phyloP scores from a whole-genome alignment of 2,329 filamentous ascomycete species.

The Orbilia blumenaviensis region DNA sequence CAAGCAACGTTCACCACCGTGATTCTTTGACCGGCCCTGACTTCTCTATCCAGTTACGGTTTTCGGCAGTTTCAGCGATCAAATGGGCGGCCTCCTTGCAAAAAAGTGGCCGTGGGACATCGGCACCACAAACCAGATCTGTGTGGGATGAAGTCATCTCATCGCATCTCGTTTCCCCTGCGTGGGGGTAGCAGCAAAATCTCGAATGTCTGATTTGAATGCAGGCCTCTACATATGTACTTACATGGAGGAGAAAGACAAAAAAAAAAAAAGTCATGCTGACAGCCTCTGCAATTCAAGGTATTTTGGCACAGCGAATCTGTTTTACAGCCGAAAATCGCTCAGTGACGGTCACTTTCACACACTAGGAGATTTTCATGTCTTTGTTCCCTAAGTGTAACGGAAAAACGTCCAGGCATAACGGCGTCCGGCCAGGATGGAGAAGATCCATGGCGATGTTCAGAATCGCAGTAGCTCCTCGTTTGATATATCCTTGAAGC shows the following conservation, averaged over 20 bases:
- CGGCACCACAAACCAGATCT: conserved; percentile 43
- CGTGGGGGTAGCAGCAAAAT: conserved; percentile 20
- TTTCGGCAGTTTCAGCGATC: conserved; percentile 49
- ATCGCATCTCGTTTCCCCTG: conserved; percentile 43
- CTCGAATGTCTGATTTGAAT: conserved; percentile 12
- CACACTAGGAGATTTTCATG: conserved; percentile 18
- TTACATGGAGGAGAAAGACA: no score
- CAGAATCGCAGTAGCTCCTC: conserved; percentile 17
- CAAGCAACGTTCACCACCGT: conserved; percentile 13
- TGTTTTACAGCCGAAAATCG: conserved; percentile 41
- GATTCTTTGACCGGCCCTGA: conserved; percentile 27
- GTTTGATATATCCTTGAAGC: conserved; percentile 48
- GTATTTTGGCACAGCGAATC: conserved; percentile 5
- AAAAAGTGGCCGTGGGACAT: conserved; percentile 45
- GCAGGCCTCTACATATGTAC: background rate
- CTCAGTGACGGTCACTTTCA: conserved; percentile 37
- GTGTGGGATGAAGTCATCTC: conserved; percentile 53
- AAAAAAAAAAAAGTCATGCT: background rate
- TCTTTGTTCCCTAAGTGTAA: conserved; percentile 11
- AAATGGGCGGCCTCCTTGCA: conserved; percentile 26
- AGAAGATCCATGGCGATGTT: conserved; percentile 26
- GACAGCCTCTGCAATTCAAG: background rate
- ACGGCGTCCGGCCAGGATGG: conserved; percentile 10
- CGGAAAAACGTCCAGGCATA: conserved; percentile 21
- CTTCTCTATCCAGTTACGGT: conserved; percentile 48